Evolutionary conservation across 1,139 yeast genomes (phyloP), one percentile per base, ranked within the genome.

Genomic region (Pichia cactophila): DNA sequence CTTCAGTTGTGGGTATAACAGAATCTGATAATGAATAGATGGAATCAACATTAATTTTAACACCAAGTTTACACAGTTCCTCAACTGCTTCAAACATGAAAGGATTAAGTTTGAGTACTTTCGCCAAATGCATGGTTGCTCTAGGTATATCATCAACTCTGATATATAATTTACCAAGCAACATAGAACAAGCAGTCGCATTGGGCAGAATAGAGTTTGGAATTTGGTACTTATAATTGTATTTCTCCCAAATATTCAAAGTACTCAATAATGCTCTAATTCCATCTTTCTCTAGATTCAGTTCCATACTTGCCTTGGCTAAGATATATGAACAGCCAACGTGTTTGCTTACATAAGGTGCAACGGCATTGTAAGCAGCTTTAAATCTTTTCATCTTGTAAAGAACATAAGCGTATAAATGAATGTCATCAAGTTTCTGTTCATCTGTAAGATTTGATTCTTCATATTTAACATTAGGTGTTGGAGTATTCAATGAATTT

Each of bases 81-180:
- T 85, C 88, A 54, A 86, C 80, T 0, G 97, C 90, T 61, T 88
- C 97, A 77, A 94, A 89, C 46, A 88, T 74, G 62, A 74, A 87
- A 28, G 95, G 96, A 62, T 92, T 86, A 51, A 74, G 67, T 52
- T 79, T 78, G 50, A 88, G 70, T 0, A 94, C 86, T 56, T 76
- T 78, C 0, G 86, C 76, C 64, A 83, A 86, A 58, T 80, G 77
- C 46, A 82, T 69, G 0, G 85, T 77, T 49, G 95, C 82, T 52
- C 81, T 79, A 54, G 81, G 78, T 9, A 71, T 63, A 61, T 85
- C 88, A 16, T 83, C 85, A 11, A 73, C 64, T 10, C 75, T 74
- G 23, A 67, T 68, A 61, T 84, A 82, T 47, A 90, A 69, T 56
- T 82, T 85, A 0, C 95, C 98, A 51, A 88, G 67, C 35, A 89